Evolutionary conservation across 495 filamentous ascomycete genomes (phyloP), one percentile per base, ranked within the genome.

Genomic region (Penicillium diatomitis): DNA sequence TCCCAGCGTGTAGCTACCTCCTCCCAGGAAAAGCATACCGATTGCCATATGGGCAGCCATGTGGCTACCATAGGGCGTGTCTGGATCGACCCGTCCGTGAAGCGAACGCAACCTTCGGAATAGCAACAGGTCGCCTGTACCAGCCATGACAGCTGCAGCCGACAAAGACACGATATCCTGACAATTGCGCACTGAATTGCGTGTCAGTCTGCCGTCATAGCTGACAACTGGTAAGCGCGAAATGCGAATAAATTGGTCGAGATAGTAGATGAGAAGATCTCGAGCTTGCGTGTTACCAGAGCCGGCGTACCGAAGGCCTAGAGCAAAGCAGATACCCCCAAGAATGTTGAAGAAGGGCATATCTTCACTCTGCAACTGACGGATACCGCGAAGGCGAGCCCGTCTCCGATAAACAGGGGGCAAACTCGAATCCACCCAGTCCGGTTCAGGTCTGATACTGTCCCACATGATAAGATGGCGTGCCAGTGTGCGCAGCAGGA

Each of bases 381-480:
- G 64, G 9, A 85, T 71, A 6, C 56, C 65, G 3, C 63, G 70
- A 31, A 95, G 70, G 9, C 65, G 65, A 33, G 73, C 70, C 38
- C 76, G 74, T 0, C 69, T 53, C 36, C 76, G 75, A 61, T 90
- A 90, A 27, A 75, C 70, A n/a, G 60, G 51, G 1, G 89, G 90
- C 4, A 97, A 67, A 47, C 83, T 87, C 32, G 69, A 67, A 41
- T 78, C 70, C 35, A 97, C 80, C 90, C 91, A 99, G 10, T 71
- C 67, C 47, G 79, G 71, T 5, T 69, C 79, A 3, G 87, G 80
- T 12, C 77, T 63, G 46, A 97, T 95, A 43, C 81, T 72, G 50
- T 84, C 83, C 92, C 92, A 99, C 71, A 96, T 81, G 56, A 99
- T 96, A 40, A 99, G 58, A 62, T 96, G 86, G 60, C 83, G 83